Evolutionary conservation across 495 filamentous ascomycete species (phyloP).

Genomic region (Penicillium canariense): DNA sequence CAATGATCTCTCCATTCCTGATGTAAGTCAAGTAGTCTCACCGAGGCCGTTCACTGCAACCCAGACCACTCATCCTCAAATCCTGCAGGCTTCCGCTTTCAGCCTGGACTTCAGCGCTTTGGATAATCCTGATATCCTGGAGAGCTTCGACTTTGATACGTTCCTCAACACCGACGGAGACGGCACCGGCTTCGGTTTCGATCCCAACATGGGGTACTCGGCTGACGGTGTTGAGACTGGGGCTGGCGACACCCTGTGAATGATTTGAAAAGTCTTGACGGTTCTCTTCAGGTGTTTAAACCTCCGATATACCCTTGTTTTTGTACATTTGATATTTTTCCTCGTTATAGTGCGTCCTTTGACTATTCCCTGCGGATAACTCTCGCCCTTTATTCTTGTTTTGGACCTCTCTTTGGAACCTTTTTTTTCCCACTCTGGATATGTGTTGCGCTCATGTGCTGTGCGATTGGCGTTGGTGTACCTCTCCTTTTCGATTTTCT

Average conservation of each 20-base stretch:
- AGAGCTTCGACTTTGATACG: conserved; percentile 94
- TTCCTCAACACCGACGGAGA: conserved; percentile 72
- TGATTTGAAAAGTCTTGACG: conserved; percentile 34
- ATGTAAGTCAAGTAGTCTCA: conserved; percentile 32
- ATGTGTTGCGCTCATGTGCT: conserved; percentile 29
- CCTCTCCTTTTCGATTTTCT: conserved; percentile 14
- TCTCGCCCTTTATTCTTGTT: conserved; percentile 20
- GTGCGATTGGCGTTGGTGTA: conserved; percentile 47
- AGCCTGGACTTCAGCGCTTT: conserved; percentile 62
- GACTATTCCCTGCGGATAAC: neutral
- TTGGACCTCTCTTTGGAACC: conserved; percentile 13
- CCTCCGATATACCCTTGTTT: conserved; percentile 48
- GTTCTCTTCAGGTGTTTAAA: conserved; percentile 39
- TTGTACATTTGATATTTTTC: conserved; percentile 41
- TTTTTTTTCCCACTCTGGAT: conserved; percentile 29
- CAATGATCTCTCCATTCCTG: conserved; percentile 37
- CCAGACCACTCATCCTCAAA: neutral
- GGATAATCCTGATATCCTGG: conserved; percentile 68
- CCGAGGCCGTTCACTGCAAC: conserved; percentile 22
- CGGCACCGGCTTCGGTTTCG: conserved; percentile 51
- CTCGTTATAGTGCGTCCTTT: conserved; percentile 22
- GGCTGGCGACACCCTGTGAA: conserved; percentile 46
- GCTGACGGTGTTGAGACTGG: conserved; percentile 53
- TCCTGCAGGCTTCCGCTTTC: conserved; percentile 34
- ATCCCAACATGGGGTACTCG: conserved; percentile 43